Evolutionary conservation across 805 yeast species (phyloP).

Genomic region (Saccharomycopsis guyanensis): DNA sequence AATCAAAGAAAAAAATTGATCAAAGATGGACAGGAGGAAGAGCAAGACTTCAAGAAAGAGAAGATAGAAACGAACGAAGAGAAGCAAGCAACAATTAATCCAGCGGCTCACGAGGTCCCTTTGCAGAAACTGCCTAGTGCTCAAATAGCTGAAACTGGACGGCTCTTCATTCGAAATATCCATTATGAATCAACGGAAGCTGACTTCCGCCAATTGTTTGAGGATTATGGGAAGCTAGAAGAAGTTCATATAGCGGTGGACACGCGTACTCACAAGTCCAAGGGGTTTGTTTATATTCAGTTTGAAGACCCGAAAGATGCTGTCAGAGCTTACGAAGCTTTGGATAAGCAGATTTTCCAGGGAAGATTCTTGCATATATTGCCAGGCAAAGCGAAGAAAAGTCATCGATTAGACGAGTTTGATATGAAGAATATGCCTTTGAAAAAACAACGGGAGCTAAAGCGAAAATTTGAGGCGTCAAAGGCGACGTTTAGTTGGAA

Average conservation of each 20-base stretch:
- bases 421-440: slow-evolving; percentile 86
- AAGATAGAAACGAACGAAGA: slow-evolving; percentile 22
- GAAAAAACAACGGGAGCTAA: slow-evolving; percentile 82
- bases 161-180: slow-evolving; percentile 84
- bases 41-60: slow-evolving; percentile 12
- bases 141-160: slow-evolving; percentile 59
- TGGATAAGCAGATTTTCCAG: slow-evolving; percentile 88
- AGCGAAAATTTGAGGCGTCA: slow-evolving; percentile 76
- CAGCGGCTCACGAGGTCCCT: neutral
- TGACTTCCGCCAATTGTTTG: slow-evolving; percentile 63
- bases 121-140: slow-evolving; percentile 36
- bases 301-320: slow-evolving; percentile 69
- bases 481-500: slow-evolving; percentile 92
- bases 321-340: slow-evolving; percentile 55
- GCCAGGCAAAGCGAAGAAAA: slow-evolving; percentile 77
- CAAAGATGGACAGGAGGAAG: slow-evolving; percentile 34
- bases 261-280: slow-evolving; percentile 80
- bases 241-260: slow-evolving; percentile 93
- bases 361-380: slow-evolving; percentile 87
- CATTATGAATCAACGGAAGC: slow-evolving; percentile 70
- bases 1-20: slow-evolving; percentile 68
- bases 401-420: slow-evolving; percentile 80
- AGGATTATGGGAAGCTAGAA: slow-evolving; percentile 60
- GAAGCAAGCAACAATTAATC: slow-evolving; percentile 19
- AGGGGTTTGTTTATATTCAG: slow-evolving; percentile 85